A percentile compares a stretch with the other conserved stretches of the same genome.
Conservation (phyloP, 345 rosid genomes). For the Corymbia maculata region DNA sequence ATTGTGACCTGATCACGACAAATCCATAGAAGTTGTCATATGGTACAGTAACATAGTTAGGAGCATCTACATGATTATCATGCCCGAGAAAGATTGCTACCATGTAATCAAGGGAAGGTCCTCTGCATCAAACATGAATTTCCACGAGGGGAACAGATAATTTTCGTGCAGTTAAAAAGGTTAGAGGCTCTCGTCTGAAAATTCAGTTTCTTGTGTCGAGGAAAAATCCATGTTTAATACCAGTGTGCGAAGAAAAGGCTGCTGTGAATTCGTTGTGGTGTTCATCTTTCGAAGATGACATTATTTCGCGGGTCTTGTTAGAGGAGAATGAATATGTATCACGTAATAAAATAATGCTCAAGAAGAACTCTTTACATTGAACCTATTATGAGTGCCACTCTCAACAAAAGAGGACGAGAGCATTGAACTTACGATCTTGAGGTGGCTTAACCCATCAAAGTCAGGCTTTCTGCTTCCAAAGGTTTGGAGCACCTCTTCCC, state of each 20-base stretch:
- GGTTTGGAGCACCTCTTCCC: constrained; percentile 49
- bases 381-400: not conserved
- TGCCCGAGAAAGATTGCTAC: not conserved
- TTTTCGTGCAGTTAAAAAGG: not conserved
- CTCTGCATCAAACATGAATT: not conserved
- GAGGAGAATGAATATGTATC: too few relatives aligned
- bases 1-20: not conserved
- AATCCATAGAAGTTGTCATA: not conserved
- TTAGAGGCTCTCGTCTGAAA: not conserved
- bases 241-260: too few relatives aligned
- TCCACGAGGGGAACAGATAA: not conserved
- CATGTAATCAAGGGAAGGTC: not conserved
- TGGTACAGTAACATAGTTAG: not conserved
- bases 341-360: too few relatives aligned
- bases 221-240: too few relatives aligned
- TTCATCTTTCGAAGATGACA: too few relatives aligned
- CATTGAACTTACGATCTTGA: constrained; percentile 20
- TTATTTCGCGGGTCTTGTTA: too few relatives aligned
- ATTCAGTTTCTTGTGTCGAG: too few relatives aligned
- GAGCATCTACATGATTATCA: not conserved
- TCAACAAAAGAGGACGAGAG: not conserved
- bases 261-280: too few relatives aligned
- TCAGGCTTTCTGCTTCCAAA: constrained; percentile 29
- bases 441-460: constrained; percentile 28
- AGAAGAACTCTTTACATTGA: too few relatives aligned